Conservation (phyloP, 2,329 filamentous ascomycete genomes). For the Cordyceps fumosorosea region DNA sequence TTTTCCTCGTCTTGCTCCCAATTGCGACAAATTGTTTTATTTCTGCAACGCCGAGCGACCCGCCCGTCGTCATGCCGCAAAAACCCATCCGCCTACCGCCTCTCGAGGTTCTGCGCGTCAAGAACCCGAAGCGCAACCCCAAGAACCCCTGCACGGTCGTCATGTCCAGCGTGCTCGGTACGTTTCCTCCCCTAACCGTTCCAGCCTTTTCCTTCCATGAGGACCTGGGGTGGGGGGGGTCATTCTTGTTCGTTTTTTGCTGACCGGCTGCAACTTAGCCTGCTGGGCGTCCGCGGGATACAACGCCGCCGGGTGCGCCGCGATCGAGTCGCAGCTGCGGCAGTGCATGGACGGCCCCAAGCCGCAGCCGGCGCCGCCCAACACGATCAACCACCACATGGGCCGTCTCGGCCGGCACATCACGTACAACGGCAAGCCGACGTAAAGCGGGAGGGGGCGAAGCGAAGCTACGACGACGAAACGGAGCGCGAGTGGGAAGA, state of each 20-base stretch:
- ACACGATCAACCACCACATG: constrained; percentile 91
- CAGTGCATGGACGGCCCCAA: constrained; percentile 74
- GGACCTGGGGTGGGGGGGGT: no score
- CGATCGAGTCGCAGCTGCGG: constrained; percentile 54
- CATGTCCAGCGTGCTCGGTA: constrained; percentile 54
- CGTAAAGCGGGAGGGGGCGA: constrained; percentile 17
- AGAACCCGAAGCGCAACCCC: constrained; percentile 42
- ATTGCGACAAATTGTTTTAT: not conserved
- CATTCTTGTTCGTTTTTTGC: no score
- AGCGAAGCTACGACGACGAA: not conserved
- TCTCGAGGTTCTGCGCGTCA: constrained; percentile 47
- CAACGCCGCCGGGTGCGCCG: constrained; percentile 51
- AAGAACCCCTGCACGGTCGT: constrained; percentile 48
- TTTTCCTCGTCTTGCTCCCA: not conserved
- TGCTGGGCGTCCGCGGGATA: constrained; percentile 80
- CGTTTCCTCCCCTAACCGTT: constrained; percentile 16
- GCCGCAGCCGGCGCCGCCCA: constrained; percentile 44
- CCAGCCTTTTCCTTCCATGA: not conserved
- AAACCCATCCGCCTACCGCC: constrained; percentile 54
- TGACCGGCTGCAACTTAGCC: constrained; percentile 38
- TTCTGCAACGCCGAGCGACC: not conserved
- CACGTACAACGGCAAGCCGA: constrained; percentile 41
- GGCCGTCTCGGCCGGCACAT: constrained; percentile 66
- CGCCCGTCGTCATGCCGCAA: constrained; percentile 34
- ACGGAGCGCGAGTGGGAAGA: not conserved